Percentiles rank a stretch among this genome's conserved stretches.
Conservation (phyloP, 148 eudicot species). For the Rhododendron molle region DNA sequence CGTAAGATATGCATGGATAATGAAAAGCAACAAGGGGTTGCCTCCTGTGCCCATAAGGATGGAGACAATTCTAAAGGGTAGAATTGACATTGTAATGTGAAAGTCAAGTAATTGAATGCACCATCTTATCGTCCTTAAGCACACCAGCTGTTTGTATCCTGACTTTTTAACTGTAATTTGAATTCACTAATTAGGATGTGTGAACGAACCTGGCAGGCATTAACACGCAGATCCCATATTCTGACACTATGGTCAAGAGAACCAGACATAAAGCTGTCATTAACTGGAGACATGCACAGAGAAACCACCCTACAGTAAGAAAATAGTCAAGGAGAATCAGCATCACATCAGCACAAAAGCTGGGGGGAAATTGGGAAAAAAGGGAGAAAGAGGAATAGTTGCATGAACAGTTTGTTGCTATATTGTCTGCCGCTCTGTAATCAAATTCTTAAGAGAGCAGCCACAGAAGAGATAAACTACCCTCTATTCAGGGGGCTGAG, state of each 20-base stretch:
- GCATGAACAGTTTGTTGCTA: background rate
- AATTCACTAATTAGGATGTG: background rate
- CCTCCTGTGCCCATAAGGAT: background rate
- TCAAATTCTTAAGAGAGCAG: background rate
- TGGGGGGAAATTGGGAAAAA: background rate
- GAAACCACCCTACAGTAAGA: constrained; percentile 70
- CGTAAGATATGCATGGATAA: background rate
- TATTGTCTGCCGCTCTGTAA: background rate
- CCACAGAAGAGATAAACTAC: background rate
- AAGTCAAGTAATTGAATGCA: background rate
- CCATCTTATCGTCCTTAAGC: background rate
- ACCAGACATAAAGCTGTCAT: constrained; percentile 98
- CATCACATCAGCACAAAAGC: background rate
- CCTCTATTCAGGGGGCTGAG: background rate
- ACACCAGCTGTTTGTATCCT: background rate
- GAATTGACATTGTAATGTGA: background rate
- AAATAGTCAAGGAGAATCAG: constrained; percentile 5
- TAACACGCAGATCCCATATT: constrained; percentile 98
- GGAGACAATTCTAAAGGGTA: background rate
- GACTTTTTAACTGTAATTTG: background rate
- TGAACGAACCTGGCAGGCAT: constrained; percentile 90
- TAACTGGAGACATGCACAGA: constrained; percentile 93
- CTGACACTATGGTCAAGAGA: constrained; percentile 94
- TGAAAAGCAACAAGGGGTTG: background rate
- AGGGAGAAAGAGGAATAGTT: background rate